Evolutionary conservation across 805 yeast genomes (phyloP).

Genomic region (Metschnikowia lunata): DNA sequence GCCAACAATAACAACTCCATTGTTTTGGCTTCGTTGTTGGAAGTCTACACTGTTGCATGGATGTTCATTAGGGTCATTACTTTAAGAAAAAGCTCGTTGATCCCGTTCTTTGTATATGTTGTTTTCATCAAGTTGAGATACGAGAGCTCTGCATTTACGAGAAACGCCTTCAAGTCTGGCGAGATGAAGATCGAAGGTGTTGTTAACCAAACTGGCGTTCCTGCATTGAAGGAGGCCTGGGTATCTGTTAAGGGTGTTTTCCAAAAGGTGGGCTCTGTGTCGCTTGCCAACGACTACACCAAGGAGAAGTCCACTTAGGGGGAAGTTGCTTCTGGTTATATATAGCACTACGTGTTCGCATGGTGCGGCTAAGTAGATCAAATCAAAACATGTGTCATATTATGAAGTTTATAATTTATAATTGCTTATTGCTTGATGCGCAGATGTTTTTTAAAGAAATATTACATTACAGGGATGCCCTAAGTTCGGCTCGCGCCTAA

Average conservation of each 20-base stretch:
- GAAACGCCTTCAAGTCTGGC: slow-evolving; percentile 60
- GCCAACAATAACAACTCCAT: slow-evolving; percentile 35
- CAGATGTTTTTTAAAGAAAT: too few relatives aligned
- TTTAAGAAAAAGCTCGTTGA: slow-evolving; percentile 61
- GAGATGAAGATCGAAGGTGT: slow-evolving; percentile 48
- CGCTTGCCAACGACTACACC: slow-evolving; percentile 33
- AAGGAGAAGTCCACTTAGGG: slow-evolving; percentile 28
- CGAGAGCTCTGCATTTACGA: slow-evolving; percentile 71
- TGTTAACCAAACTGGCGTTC: slow-evolving; percentile 25
- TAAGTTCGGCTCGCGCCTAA: too few relatives aligned
- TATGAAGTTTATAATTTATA: too few relatives aligned
- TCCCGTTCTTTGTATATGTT: slow-evolving; percentile 49
- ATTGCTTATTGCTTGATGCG: too few relatives aligned
- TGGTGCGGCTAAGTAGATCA: too few relatives aligned
- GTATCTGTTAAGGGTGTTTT: slow-evolving; percentile 28
- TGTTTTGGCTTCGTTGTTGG: slow-evolving; percentile 37
- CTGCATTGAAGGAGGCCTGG: slow-evolving; percentile 38
- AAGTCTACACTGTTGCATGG: slow-evolving; percentile 41
- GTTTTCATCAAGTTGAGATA: slow-evolving; percentile 72
- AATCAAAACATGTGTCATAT: too few relatives aligned
- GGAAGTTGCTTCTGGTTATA: background rate
- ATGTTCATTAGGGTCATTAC: slow-evolving; percentile 49
- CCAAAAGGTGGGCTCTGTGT: slow-evolving; percentile 24
- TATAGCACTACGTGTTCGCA: too few relatives aligned
- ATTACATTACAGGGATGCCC: too few relatives aligned